A percentile compares a stretch with the other conserved stretches of the same genome.
Conservation (phyloP, 2,329 filamentous ascomycete species). For the Paracorniculantispora psalliotae region DNA sequence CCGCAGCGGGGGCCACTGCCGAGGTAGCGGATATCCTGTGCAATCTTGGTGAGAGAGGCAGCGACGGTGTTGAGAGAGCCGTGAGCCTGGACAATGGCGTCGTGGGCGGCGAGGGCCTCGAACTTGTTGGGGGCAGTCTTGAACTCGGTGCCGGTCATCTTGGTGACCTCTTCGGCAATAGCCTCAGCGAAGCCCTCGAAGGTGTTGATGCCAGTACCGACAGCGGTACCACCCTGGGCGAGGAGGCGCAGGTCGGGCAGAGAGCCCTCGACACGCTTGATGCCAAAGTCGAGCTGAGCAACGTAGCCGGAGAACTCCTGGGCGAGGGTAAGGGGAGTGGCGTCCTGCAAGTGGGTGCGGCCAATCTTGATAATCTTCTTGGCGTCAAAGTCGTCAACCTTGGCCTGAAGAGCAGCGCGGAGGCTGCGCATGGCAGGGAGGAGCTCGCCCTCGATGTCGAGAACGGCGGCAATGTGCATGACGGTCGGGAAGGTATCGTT, state of each 20-base stretch:
- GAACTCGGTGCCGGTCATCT: constrained; percentile 90
- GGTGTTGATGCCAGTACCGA: constrained; percentile 96
- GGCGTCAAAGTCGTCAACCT: constrained; percentile 79
- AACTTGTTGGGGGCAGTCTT: constrained; percentile 99
- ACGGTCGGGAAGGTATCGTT: constrained; percentile 99
- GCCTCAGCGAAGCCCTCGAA: constrained; percentile 93
- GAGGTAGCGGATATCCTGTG: constrained; percentile 95
- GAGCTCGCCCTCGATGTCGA: constrained; percentile 83
- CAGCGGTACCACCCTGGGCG: constrained; percentile 92
- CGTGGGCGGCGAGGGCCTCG: constrained; percentile 91
- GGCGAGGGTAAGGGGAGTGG: constrained; percentile 88
- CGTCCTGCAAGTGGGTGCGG: constrained; percentile 94
- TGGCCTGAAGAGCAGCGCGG: constrained; percentile 77
- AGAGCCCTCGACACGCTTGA: constrained; percentile 77
- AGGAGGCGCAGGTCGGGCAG: constrained; percentile 82
- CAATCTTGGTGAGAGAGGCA: constrained; percentile 91
- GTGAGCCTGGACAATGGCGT: constrained; percentile 90
- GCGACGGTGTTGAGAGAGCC: constrained; percentile 92
- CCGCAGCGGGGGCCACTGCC: constrained; percentile 94
- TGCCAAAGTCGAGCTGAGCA: constrained; percentile 85
- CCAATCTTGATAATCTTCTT: constrained; percentile 98
- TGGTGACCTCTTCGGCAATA: constrained; percentile 84
- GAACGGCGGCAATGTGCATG: constrained; percentile 97
- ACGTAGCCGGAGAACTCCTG: constrained; percentile 99
- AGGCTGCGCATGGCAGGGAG: constrained; percentile 79